A percentile compares a stretch with the other conserved stretches of the same genome.
Conservation (phyloP, 2,329 filamentous ascomycete species). For the Juglanconis oblonga region DNA sequence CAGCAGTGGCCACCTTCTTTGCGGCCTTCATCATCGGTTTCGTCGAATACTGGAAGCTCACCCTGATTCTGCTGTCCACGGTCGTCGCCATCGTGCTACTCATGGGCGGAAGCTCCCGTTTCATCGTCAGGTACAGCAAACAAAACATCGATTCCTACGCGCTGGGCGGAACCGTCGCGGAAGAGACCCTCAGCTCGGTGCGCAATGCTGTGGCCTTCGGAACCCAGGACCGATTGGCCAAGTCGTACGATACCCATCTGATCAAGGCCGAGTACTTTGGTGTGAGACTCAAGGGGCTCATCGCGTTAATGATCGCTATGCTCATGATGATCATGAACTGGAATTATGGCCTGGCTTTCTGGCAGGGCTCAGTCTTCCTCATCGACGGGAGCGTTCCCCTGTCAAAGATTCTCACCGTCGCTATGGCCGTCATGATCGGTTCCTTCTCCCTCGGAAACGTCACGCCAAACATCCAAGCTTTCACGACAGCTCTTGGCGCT, state of each 20-base stretch:
- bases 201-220: slow-evolving; percentile 91
- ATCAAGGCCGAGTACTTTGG: slow-evolving; percentile 71
- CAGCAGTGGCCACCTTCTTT: slow-evolving; percentile 77
- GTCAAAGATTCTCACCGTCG: slow-evolving; percentile 73
- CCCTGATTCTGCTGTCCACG: slow-evolving; percentile 79
- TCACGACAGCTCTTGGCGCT: slow-evolving; percentile 78
- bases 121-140: slow-evolving; percentile 81
- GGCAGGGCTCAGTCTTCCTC: slow-evolving; percentile 78
- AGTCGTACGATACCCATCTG: slow-evolving; percentile 78
- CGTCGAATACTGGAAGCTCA: slow-evolving; percentile 88
- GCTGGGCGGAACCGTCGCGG: slow-evolving; percentile 80
- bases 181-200: slow-evolving; percentile 92
- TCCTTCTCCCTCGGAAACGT: slow-evolving; percentile 89
- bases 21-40: slow-evolving; percentile 90
- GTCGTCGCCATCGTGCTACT: slow-evolving; percentile 75
- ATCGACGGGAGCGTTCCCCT: slow-evolving; percentile 64
- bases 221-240: slow-evolving; percentile 87
- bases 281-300: slow-evolving; percentile 67
- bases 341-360: slow-evolving; percentile 85
- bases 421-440: slow-evolving; percentile 90
- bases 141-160: slow-evolving; percentile 76
- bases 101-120: slow-evolving; percentile 70
- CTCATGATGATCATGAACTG: slow-evolving; percentile 85
- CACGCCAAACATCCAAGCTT: slow-evolving; percentile 81
- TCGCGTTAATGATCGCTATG: slow-evolving; percentile 75